These are phyloP conservation scores for Ramularia endophylla DNA, from an alignment of 2,329 filamentous ascomycete genomes.

Conservation along the genomic window DNA sequence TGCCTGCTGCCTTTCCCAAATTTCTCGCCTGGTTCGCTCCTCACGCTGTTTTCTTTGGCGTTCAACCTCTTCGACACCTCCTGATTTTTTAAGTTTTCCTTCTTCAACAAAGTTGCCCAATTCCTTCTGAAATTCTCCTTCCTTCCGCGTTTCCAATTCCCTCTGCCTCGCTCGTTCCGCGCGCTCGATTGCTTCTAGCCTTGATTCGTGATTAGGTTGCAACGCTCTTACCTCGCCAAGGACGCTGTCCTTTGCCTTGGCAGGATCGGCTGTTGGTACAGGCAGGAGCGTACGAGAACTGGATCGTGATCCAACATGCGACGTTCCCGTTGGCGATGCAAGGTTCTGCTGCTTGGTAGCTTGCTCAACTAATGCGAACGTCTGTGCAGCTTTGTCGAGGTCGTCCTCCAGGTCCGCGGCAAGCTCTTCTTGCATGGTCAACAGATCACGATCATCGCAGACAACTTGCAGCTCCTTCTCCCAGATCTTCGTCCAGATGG, in stretches of 20 bases:
- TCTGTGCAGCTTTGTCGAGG: constrained; percentile 87
- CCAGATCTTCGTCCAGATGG: constrained; percentile 99
- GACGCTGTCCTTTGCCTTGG: constrained; percentile 81
- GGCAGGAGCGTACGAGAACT: constrained; percentile 29
- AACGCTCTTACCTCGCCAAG: constrained; percentile 89
- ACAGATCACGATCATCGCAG: constrained; percentile 88
- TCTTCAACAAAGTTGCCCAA: constrained; percentile 79
- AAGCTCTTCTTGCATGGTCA: constrained; percentile 94
- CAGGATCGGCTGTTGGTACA: constrained; percentile 59
- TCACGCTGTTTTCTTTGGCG: constrained; percentile 77
- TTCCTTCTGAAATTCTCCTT: constrained; percentile 78
- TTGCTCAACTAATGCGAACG: constrained; percentile 91
- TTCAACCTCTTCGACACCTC: constrained; percentile 91
- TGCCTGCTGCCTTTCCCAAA: constrained; percentile 50
- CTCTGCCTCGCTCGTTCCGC: constrained; percentile 87
- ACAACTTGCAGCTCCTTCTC: constrained; percentile 95
- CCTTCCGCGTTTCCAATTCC: constrained; percentile 70
- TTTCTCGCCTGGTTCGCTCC: constrained; percentile 76
- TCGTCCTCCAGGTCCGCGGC: constrained; percentile 89
- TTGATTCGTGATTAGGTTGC: constrained; percentile 87
- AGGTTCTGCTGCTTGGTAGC: constrained; percentile 94
- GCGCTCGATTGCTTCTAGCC: constrained; percentile 93
- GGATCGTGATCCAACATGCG: constrained; percentile 30
- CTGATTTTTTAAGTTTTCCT: constrained; percentile 90
- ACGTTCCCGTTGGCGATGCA: constrained; percentile 49